Conservation (phyloP, 73 alveolate genomes). For the Tetrahymena elliotti region DNA sequence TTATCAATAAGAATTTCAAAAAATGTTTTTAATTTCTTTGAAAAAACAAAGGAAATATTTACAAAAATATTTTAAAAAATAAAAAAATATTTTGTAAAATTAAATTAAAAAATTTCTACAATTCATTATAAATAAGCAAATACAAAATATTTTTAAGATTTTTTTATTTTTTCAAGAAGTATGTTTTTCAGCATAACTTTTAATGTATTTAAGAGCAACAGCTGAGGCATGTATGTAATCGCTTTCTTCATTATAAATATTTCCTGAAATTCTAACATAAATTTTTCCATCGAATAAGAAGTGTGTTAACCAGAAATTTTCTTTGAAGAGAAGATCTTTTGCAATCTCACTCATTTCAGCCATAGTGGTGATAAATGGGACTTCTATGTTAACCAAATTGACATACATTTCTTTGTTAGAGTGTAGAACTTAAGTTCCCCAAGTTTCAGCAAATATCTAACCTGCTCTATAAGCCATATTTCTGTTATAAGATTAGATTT, state of each 20-base stretch:
- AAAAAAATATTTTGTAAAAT: too few species aligned
- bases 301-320: background rate
- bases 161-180: background rate
- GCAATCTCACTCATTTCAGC: background rate
- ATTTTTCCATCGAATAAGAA: background rate
- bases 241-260: background rate
- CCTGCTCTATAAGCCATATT: background rate
- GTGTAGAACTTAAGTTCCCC: background rate
- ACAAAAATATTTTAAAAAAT: too few species aligned
- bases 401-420: background rate
- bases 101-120: too few species aligned
- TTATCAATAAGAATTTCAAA: too few species aligned
- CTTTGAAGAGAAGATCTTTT: background rate
- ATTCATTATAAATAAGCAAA: background rate
- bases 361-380: background rate
- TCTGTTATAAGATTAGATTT: background rate
- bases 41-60: too few species aligned
- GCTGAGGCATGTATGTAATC: background rate
- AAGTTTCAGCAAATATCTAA: background rate
- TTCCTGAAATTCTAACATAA: background rate
- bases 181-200: background rate
- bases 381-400: background rate
- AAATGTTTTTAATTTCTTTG: too few species aligned
- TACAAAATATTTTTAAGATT: background rate
- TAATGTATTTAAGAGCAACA: background rate